Evolutionary conservation across 441 rosid species (phyloP).

Genomic region (Erodium moschatum): DNA sequence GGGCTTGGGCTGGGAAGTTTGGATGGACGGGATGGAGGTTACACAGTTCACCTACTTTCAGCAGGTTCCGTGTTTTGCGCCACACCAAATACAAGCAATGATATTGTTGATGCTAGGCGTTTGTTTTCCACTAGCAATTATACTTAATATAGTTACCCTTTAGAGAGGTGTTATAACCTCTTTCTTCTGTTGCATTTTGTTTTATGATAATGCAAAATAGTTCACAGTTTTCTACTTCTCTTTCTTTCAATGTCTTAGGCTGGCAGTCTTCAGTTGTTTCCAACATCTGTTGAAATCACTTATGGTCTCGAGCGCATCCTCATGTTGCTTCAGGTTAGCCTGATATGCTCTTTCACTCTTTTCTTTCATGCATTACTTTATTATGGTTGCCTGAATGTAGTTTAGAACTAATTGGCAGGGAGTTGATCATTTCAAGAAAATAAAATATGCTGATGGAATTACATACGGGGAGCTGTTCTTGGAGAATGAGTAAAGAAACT

Average conservation of each 20-base stretch:
- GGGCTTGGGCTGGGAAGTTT: conserved; percentile 99
- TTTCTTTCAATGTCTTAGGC: conserved; percentile 38
- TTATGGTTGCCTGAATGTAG: conserved; percentile 27
- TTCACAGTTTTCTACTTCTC: conserved; percentile 15
- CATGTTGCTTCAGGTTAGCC: conserved; percentile 84
- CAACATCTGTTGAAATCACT: conserved; percentile 92
- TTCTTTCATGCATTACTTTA: conserved; percentile 16
- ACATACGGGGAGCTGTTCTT: conserved; percentile 89
- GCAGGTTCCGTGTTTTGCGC: conserved; percentile 48
- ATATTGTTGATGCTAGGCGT: conserved; percentile 7
- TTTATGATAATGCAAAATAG: conserved; percentile 11
- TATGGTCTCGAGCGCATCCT: conserved; percentile 96
- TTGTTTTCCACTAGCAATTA: neutral
- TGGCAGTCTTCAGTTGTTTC: conserved; percentile 86
- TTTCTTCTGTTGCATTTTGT: conserved; percentile 16
- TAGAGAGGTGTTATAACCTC: neutral
- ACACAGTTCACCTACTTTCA: conserved; percentile 98
- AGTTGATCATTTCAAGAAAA: conserved; percentile 95
- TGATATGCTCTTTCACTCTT: conserved; percentile 12
- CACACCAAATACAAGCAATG: neutral
- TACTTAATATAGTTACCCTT: neutral
- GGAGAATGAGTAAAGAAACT: conserved; percentile 74
- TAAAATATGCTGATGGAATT: conserved; percentile 83
- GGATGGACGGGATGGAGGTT: conserved; percentile 99
- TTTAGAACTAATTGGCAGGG: conserved; percentile 39